Conservation (phyloP, 2,329 filamentous ascomycete genomes). For the Fusarium cyanostomum region DNA sequence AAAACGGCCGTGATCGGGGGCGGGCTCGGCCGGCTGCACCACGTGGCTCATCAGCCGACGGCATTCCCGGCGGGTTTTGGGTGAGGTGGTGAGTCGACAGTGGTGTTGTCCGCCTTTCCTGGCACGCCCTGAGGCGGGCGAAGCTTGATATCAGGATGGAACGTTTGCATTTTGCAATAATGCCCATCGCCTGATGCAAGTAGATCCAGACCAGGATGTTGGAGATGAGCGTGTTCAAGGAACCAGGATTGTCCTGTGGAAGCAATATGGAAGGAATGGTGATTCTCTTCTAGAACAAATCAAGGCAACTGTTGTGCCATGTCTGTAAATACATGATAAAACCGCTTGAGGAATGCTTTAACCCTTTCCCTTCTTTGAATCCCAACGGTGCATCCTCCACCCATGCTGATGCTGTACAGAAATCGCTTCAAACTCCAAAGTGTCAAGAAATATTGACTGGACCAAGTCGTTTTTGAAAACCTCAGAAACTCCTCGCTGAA, state of each 20-base stretch:
- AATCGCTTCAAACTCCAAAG: slow-evolving; percentile 20
- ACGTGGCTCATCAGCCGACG: slow-evolving; percentile 30
- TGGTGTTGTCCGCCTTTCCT: slow-evolving; percentile 17
- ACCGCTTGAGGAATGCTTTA: slow-evolving; percentile 19
- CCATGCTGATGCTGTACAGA: slow-evolving; percentile 2
- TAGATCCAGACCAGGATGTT: slow-evolving; percentile 6
- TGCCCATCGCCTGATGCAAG: not conserved
- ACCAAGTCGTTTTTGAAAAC: slow-evolving; percentile 20
- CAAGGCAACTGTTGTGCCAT: slow-evolving; percentile 7
- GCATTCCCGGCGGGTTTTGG: slow-evolving; percentile 7
- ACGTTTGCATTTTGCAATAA: not conserved
- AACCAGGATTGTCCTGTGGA: not conserved
- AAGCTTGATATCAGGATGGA: slow-evolving; percentile 9
- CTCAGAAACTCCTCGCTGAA: slow-evolving; percentile 41
- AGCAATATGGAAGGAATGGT: slow-evolving; percentile 3
- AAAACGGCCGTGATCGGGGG: not conserved
- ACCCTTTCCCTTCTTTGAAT: slow-evolving; percentile 18
- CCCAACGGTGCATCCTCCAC: slow-evolving; percentile 10
- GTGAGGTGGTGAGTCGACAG: slow-evolving; percentile 9
- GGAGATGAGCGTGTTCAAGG: not conserved
- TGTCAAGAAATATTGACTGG: slow-evolving; percentile 14
- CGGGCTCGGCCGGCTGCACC: slow-evolving; percentile 20
- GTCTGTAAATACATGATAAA: slow-evolving; percentile 28
- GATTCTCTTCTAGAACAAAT: slow-evolving; percentile 19
- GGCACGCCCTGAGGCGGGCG: not conserved